Conservation (phyloP, 1,284 basidiomycete species). For the Puccinia polysora region DNA sequence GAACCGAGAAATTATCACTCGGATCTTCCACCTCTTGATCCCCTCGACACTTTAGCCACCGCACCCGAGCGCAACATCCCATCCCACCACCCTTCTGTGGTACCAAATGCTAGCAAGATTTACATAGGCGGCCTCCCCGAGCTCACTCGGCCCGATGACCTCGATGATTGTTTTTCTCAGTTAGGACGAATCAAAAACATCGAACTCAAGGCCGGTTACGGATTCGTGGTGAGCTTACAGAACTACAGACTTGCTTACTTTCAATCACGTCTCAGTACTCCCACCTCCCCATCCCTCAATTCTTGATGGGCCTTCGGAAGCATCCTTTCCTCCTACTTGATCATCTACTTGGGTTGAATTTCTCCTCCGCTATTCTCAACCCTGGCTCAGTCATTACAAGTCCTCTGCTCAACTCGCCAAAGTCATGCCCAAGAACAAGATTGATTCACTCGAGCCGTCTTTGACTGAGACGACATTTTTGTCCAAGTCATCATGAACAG, state of each 20-base stretch:
- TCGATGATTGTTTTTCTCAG: slow-evolving; percentile 75
- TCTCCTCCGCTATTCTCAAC: neutral
- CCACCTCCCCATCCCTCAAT: slow-evolving; percentile 45
- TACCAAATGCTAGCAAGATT: slow-evolving; percentile 71
- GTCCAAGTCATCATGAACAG: neutral
- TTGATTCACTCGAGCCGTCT: neutral
- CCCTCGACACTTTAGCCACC: neutral
- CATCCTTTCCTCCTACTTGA: neutral
- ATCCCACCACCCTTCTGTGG: neutral
- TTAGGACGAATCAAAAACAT: slow-evolving; percentile 69
- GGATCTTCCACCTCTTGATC: neutral
- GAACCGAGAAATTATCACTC: neutral
- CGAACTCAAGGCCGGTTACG: slow-evolving; percentile 68
- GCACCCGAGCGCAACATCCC: neutral
- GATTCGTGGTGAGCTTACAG: slow-evolving; percentile 42
- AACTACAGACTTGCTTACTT: neutral
- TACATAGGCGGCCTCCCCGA: slow-evolving; percentile 80
- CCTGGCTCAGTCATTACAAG: neutral
- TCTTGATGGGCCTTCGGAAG: slow-evolving; percentile 37
- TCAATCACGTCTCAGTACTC: neutral
- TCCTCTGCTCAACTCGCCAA: neutral
- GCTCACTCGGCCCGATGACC: slow-evolving; percentile 72
- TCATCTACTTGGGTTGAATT: neutral
- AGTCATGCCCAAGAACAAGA: neutral
- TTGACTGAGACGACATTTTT: neutral